These are phyloP conservation scores for Anisodus tanguticus DNA, from an alignment of 257 asterid genomes.

Conservation along the genomic window DNA sequence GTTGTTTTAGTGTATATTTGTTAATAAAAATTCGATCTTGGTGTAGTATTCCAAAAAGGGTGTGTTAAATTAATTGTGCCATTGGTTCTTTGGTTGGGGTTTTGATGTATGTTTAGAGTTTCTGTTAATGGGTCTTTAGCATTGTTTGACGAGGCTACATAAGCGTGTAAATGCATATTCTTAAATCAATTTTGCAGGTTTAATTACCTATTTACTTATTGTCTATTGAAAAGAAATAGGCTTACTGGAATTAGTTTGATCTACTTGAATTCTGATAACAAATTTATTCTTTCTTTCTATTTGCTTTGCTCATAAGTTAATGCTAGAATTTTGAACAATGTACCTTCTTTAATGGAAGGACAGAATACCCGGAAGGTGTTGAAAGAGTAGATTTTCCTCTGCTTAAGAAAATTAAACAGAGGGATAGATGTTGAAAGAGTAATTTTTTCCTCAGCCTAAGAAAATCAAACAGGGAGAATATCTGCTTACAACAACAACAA, in stretches of 20 bases:
- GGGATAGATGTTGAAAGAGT: neutral
- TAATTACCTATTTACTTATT: neutral
- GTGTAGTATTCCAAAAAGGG: neutral
- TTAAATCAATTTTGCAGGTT: neutral
- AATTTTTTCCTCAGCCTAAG: neutral
- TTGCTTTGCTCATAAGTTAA: neutral
- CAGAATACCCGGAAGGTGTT: neutral
- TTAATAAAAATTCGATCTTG: neutral
- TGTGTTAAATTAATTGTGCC: slow-evolving; percentile 2
- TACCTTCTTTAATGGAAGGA: neutral
- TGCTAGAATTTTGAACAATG: neutral
- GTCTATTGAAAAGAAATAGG: no score
- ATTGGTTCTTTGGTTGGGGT: neutral
- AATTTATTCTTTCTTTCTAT: neutral
- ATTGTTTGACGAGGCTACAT: neutral
- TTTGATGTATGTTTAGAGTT: neutral
- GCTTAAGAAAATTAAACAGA: no score
- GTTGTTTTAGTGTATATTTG: neutral
- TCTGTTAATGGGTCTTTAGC: neutral
- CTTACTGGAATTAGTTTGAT: neutral
- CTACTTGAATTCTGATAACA: neutral
- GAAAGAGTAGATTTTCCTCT: neutral
- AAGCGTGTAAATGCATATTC: neutral
- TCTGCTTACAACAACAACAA: no score
- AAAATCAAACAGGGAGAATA: neutral